Conservation (phyloP, 2,329 filamentous ascomycete genomes). For the Pseudogymnoascus sp. region DNA sequence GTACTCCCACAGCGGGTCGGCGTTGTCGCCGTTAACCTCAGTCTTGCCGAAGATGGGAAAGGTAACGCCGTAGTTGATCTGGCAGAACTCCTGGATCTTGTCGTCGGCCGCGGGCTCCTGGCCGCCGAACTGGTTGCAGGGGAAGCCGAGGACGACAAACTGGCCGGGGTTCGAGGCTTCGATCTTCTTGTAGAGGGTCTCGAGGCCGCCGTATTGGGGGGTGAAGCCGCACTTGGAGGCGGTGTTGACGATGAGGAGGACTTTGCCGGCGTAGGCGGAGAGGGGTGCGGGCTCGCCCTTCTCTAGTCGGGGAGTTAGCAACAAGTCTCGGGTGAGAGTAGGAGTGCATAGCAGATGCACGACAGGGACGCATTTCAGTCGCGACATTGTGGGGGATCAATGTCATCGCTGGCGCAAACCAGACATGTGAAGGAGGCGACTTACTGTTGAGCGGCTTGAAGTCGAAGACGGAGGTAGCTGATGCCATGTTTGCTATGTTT, state of each 20-base stretch:
- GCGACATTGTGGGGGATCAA: background rate
- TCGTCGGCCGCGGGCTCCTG: conserved; percentile 84
- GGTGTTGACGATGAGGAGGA: conserved; percentile 93
- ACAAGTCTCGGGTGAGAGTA: conserved; percentile 8
- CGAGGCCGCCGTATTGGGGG: conserved; percentile 84
- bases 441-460: conserved; percentile 77
- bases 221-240: conserved; percentile 99
- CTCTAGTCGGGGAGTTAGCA: conserved; percentile 42
- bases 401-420: background rate
- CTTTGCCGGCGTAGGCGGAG: conserved; percentile 73
- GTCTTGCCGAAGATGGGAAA: conserved; percentile 91
- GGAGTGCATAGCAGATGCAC: background rate
- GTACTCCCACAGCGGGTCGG: conserved; percentile 74
- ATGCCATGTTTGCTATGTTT: conserved; percentile 45
- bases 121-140: conserved; percentile 92
- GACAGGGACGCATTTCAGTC: too few species aligned
- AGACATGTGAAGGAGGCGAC: conserved; percentile 27
- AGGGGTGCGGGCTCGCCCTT: conserved; percentile 66
- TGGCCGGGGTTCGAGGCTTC: conserved; percentile 61
- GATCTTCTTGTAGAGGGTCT: conserved; percentile 78
- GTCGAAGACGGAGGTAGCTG: conserved; percentile 68
- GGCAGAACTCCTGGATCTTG: conserved; percentile 77
- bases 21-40: conserved; percentile 82
- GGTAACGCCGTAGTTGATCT: conserved; percentile 85
- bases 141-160: conserved; percentile 88